A percentile compares a stretch with the other conserved stretches of the same genome.
Evolutionary conservation across 2,329 filamentous ascomycete species (phyloP).

Genomic region (Fulvia fulva): DNA sequence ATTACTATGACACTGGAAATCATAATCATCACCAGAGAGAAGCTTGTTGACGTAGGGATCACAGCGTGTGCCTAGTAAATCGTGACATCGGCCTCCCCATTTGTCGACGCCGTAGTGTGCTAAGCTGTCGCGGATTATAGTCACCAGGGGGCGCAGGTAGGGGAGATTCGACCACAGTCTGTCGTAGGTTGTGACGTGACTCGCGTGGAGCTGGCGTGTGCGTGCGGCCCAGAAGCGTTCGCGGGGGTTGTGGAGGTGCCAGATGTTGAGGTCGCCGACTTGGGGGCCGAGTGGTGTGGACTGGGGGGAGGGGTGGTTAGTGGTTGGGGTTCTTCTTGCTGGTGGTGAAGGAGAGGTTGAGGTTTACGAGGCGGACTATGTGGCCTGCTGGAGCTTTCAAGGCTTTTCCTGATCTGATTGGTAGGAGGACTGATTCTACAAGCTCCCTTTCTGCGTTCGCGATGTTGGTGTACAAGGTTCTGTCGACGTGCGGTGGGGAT

Average conservation of each 20-base stretch:
- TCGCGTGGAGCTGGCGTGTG: constrained; percentile 72
- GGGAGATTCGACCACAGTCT: constrained; percentile 74
- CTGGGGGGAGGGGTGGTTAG: neutral
- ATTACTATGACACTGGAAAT: constrained; percentile 83
- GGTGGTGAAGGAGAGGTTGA: too few relatives aligned
- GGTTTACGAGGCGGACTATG: constrained; percentile 72
- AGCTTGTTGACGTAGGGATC: constrained; percentile 79
- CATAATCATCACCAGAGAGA: constrained; percentile 66
- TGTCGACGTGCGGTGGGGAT: constrained; percentile 30
- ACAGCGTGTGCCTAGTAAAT: constrained; percentile 76
- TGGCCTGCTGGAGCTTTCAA: constrained; percentile 67
- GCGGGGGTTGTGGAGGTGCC: constrained; percentile 70
- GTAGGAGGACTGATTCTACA: constrained; percentile 48
- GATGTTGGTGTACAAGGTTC: constrained; percentile 27
- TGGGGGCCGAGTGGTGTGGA: constrained; percentile 57
- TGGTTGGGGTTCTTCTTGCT: neutral
- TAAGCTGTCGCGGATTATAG: constrained; percentile 64
- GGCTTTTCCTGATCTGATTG: constrained; percentile 68
- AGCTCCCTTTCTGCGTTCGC: constrained; percentile 22
- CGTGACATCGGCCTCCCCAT: constrained; percentile 66
- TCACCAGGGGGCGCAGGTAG: constrained; percentile 70
- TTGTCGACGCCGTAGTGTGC: constrained; percentile 37
- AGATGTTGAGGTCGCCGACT: constrained; percentile 80
- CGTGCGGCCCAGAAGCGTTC: constrained; percentile 80
- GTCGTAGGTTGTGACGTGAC: constrained; percentile 68